Conservation (phyloP, 106 monocot species). For the Dioscorea dumetorum region DNA sequence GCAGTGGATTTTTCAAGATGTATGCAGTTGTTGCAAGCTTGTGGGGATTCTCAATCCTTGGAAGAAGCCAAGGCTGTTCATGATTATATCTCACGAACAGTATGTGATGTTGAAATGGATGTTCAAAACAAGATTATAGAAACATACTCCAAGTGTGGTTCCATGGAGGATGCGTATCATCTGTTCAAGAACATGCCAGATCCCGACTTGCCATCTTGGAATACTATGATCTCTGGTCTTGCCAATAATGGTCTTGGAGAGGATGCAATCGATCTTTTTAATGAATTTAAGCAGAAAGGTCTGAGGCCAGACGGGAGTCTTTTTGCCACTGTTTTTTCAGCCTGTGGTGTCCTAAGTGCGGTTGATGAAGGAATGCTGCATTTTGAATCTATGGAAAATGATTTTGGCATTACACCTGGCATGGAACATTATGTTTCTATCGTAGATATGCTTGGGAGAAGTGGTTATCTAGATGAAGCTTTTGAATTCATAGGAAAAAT, state of each 20-base stretch:
- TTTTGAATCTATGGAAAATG: constrained; percentile 77
- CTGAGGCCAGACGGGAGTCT: constrained; percentile 53
- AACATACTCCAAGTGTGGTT: not conserved
- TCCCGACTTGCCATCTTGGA: not conserved
- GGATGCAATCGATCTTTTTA: not conserved
- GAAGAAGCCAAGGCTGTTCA: constrained; percentile 55
- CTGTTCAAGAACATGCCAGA: not conserved
- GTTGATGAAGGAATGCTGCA: constrained; percentile 86
- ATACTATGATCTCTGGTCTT: not conserved
- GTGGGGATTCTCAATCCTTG: constrained; percentile 50
- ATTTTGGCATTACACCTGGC: constrained; percentile 43
- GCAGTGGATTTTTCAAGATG: constrained; percentile 42
- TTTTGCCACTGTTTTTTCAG: constrained; percentile 45
- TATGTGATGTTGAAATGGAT: constrained; percentile 25
- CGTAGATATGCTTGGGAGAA: constrained; percentile 73
- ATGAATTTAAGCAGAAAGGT: constrained; percentile 12
- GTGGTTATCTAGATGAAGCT: constrained; percentile 77
- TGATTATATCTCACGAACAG: constrained; percentile 20
- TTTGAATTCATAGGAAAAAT: constrained; percentile 65
- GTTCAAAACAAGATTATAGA: constrained; percentile 55
- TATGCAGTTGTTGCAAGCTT: constrained; percentile 51
- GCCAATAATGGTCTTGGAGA: not conserved
- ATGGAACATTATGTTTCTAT: constrained; percentile 64
- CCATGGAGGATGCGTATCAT: not conserved
- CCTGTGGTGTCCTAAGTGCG: constrained; percentile 59